A percentile compares a stretch with the other conserved stretches of the same genome.
Evolutionary conservation across 345 rosid genomes (phyloP).

Genomic region (Eucalyptus polybractea): DNA sequence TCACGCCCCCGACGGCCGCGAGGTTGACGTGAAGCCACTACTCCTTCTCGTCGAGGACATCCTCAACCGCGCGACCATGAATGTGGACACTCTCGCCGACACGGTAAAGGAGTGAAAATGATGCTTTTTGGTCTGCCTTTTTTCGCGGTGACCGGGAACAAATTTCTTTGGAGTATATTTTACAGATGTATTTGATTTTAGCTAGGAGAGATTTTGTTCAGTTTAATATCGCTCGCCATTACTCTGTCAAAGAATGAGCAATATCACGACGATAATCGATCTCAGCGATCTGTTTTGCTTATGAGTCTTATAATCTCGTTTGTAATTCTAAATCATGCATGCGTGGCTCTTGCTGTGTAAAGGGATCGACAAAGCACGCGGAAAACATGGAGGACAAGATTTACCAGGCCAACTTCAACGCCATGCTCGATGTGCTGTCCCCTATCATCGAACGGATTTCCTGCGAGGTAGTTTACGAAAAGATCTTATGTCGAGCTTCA

Average conservation of each 20-base stretch:
- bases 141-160: neutral
- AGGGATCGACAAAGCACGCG: neutral
- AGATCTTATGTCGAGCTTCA: neutral
- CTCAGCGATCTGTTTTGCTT: neutral
- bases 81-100: constrained; percentile 14
- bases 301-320: neutral
- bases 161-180: neutral
- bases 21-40: constrained; percentile 45
- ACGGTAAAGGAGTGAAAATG: constrained; percentile 3
- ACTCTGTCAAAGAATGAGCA: neutral
- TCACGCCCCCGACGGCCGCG: constrained; percentile 50
- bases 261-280: neutral
- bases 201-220: neutral
- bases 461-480: constrained; percentile 28
- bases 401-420: neutral
- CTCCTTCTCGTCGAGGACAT: constrained; percentile 56
- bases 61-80: constrained; percentile 31
- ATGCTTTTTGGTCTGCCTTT: neutral
- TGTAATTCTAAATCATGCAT: neutral
- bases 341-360: neutral
- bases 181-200: neutral
- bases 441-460: constrained; percentile 53
- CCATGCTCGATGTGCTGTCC: constrained; percentile 25
- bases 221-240: neutral
- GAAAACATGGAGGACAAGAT: constrained; percentile 26